Conservation (phyloP, 23 red algal genomes). For the Gracilaria gracilis region DNA sequence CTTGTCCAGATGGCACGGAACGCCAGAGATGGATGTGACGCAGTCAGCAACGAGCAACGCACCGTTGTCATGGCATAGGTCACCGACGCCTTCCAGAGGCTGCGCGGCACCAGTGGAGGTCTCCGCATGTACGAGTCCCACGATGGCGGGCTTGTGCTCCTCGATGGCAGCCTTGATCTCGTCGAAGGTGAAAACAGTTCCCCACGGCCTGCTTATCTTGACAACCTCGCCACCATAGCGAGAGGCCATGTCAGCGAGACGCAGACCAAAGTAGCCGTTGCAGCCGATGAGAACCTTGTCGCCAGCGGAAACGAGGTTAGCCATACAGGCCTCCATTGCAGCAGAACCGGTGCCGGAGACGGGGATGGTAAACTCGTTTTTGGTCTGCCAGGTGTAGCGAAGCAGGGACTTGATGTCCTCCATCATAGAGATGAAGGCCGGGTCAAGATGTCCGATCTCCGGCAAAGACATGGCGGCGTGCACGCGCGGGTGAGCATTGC, state of each 20-base stretch:
- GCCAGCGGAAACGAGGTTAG: conserved; percentile 68
- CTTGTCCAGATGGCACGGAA: conserved; percentile 84
- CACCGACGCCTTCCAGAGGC: conserved; percentile 71
- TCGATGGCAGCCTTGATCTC: conserved; percentile 76
- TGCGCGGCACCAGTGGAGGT: conserved; percentile 86
- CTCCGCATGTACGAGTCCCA: conserved; percentile 78
- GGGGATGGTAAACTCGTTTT: conserved; percentile 85
- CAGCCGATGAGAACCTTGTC: conserved; percentile 85
- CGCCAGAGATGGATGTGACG: conserved; percentile 85
- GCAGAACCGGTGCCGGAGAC: conserved; percentile 88
- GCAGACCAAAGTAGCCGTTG: conserved; percentile 84
- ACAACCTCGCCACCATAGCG: conserved; percentile 71
- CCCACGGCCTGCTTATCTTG: conserved; percentile 61
- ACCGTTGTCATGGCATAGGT: conserved; percentile 83
- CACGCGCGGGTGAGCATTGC: conserved; percentile 80
- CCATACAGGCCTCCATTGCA: conserved; percentile 87
- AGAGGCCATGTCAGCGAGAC: conserved; percentile 78
- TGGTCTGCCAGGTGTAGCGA: conserved; percentile 88
- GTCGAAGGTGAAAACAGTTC: conserved; percentile 73
- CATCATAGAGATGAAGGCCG: conserved; percentile 79
- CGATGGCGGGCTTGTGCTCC: conserved; percentile 76
- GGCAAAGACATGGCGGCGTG: conserved; percentile 64
- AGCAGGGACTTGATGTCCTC: conserved; percentile 85
- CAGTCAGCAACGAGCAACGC: conserved; percentile 76
- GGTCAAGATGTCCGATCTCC: conserved; percentile 81